phyloP scores from a whole-genome alignment of 805 yeast genomes.

The Cyberlindnera galapagoensis region DNA sequence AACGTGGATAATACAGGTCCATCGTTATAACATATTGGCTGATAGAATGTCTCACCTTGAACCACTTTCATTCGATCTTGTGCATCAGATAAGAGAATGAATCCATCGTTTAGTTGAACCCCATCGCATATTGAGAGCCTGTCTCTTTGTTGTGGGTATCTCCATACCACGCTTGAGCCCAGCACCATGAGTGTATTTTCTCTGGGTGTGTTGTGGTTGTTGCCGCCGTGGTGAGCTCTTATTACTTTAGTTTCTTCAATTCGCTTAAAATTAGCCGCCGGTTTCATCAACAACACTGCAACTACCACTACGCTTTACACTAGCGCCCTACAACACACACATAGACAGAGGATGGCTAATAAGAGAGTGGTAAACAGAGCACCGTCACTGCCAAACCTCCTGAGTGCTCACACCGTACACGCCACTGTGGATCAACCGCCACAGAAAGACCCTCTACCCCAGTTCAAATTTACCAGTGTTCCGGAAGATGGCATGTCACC shows the following conservation, averaged over 20 bases:
- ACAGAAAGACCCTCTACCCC: not conserved
- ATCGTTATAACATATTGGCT: constrained; percentile 27
- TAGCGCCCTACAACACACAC: not conserved
- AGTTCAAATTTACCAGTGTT: constrained; percentile 2
- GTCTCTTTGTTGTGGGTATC: constrained; percentile 23
- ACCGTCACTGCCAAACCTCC: constrained; percentile 14
- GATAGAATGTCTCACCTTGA: constrained; percentile 20
- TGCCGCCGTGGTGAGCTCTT: too few relatives aligned
- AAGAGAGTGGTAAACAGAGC: too few relatives aligned
- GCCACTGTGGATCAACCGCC: not conserved
- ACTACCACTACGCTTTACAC: too few relatives aligned
- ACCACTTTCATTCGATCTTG: constrained; percentile 12
- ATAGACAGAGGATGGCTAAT: too few relatives aligned
- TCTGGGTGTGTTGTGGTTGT: too few relatives aligned
- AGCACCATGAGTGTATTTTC: constrained; percentile 13
- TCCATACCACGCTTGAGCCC: constrained; percentile 27
- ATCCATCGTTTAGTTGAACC: constrained; percentile 27
- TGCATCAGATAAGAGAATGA: constrained; percentile 21
- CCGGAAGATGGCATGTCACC: not conserved
- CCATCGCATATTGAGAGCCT: constrained; percentile 28
- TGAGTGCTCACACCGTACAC: not conserved
- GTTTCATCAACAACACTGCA: too few relatives aligned
- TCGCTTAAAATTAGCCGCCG: too few relatives aligned
- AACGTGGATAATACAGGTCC: constrained; percentile 32
- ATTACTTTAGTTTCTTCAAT: too few relatives aligned